These are phyloP conservation scores for Halteria grandinella DNA, from an alignment of 73 alveolate genomes.

Conservation along the genomic window DNA sequence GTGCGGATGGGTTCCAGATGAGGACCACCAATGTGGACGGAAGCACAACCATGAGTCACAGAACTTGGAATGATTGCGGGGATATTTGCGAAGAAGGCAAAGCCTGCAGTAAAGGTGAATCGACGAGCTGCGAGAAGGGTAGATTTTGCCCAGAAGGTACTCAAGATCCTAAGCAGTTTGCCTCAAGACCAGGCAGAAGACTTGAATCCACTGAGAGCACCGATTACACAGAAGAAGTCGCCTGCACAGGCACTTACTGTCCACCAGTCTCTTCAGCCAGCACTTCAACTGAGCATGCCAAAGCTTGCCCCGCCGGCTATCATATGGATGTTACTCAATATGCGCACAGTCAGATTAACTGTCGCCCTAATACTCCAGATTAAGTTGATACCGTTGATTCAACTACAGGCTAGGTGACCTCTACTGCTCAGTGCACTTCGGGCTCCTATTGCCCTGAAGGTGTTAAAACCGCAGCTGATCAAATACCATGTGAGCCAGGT, in stretches of 20 bases:
- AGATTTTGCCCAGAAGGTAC: conserved; percentile 29
- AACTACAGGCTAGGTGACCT: too few species aligned
- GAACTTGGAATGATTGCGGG: too few species aligned
- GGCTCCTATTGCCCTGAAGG: conserved; percentile 72
- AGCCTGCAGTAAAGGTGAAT: not conserved
- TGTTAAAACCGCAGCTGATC: conserved; percentile 43
- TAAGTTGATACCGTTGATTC: not conserved
- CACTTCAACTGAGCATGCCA: too few species aligned
- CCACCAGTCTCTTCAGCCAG: too few species aligned
- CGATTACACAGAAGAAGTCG: not conserved
- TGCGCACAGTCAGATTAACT: conserved; percentile 16
- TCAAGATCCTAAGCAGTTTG: conserved; percentile 20
- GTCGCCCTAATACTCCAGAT: conserved; percentile 34
- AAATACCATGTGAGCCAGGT: conserved; percentile 77
- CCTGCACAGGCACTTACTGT: too few species aligned
- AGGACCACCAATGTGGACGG: too few species aligned
- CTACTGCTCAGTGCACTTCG: too few species aligned
- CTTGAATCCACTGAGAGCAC: not conserved
- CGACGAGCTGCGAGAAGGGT: conserved; percentile 21
- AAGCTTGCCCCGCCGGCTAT: conserved; percentile 30
- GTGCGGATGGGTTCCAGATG: too few species aligned
- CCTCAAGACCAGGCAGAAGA: conserved; percentile 27
- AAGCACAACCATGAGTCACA: too few species aligned
- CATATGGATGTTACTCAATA: not conserved
- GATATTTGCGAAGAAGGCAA: not conserved